Evolutionary conservation across 306 rosid genomes (phyloP), one percentile per base, ranked within the genome.

Genomic region (Arachis stenosperma): DNA sequence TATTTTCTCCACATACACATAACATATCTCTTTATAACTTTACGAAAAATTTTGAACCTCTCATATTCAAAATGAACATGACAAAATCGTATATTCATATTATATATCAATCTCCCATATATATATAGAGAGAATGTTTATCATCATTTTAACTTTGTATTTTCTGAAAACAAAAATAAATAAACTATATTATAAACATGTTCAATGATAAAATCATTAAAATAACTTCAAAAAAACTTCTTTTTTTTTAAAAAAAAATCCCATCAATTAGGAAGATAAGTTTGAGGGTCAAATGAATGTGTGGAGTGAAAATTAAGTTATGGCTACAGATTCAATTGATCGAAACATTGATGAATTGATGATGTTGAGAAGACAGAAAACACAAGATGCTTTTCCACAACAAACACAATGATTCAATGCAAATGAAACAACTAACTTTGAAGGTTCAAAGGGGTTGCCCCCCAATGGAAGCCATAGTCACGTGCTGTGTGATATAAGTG

Each of bases 401-500:
- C 56, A 52, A 62, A 48, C 67, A 69, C 8, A 74, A 70, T 79
- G 69, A 56, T 76, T 65, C 67, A 63, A 27, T 5, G 7, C 56
- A 2, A 56, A 44, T 57, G 37, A 27, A 80, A 76, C 65, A 13
- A 71, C 33, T 33, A 33, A 37, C 44, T 8, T 48, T 47, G 61
- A 58, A 58, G 33, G 37, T 29, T 9, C 41, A 52, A n/a, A 10
- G 14, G 22, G 37, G 3, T 33, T 77, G 74, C 29, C 56, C 50
- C 69, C 37, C 53, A 62, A 8, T 27, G 36, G 51, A 43, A 75
- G 58, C 73, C 67, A 58, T 12, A 42, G n/a, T 82, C 89, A 85
- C 86, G 84, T 85, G 93, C 39, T 65, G 59, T 58, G 64, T 86
- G 88, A 61, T 79, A 47, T 11, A 43, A 77, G 71, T 66, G 71